Conservation (phyloP, 305 asterid genomes). For the Fraxinus sp. region DNA sequence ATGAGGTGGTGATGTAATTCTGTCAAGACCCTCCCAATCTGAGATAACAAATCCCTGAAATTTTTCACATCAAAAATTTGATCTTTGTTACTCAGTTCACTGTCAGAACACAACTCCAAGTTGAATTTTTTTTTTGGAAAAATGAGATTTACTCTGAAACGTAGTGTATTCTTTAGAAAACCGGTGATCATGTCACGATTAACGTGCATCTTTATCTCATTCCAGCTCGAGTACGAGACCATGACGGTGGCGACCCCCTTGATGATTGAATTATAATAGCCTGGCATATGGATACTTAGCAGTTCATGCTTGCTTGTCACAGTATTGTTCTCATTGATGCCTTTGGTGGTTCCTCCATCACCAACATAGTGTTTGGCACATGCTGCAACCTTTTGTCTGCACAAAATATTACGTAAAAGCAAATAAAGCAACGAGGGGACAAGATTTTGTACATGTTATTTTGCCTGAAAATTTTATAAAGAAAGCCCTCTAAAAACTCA, state of each 20-base stretch:
- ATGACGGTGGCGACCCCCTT: constrained; percentile 69
- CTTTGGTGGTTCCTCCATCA: constrained; percentile 71
- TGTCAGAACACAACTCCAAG: background rate
- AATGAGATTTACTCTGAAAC: constrained; percentile 42
- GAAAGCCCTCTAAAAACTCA: background rate
- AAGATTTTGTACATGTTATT: background rate
- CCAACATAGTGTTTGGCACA: constrained; percentile 74
- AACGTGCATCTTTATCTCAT: constrained; percentile 65
- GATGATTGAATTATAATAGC: constrained; percentile 49
- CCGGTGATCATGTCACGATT: constrained; percentile 52
- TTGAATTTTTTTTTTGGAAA: background rate
- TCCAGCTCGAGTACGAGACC: constrained; percentile 72
- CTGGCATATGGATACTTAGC: constrained; percentile 61
- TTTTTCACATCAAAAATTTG: background rate
- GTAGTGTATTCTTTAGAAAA: constrained; percentile 49
- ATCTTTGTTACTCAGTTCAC: background rate
- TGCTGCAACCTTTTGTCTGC: constrained; percentile 57
- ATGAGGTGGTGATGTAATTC: constrained; percentile 49
- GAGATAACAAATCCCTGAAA: constrained; percentile 70
- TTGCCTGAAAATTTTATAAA: background rate
- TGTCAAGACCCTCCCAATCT: constrained; percentile 57
- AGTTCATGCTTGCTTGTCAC: constrained; percentile 36
- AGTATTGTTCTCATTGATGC: constrained; percentile 53
- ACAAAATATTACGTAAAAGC: background rate
- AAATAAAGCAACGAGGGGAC: background rate